phyloP scores from a whole-genome alignment of 2,329 filamentous ascomycete genomes.

The Curvularia lunata region DNA sequence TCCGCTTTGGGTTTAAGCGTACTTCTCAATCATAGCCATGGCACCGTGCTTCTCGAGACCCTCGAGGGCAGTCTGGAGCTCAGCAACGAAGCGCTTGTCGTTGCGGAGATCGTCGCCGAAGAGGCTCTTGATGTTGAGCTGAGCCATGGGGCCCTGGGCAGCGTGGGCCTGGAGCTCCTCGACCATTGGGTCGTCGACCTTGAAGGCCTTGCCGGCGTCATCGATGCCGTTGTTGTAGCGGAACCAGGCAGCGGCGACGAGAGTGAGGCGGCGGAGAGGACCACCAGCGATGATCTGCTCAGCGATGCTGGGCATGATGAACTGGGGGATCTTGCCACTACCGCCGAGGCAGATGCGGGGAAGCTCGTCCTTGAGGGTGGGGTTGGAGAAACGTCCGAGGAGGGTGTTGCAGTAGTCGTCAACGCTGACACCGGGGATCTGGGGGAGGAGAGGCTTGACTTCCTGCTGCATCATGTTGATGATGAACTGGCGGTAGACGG shows the following conservation, averaged over 20 bases:
- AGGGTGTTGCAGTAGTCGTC: slow-evolving; percentile 39
- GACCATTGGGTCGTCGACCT: slow-evolving; percentile 35
- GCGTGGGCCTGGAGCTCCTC: slow-evolving; percentile 34
- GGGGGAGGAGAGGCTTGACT: slow-evolving; percentile 37
- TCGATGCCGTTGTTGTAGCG: slow-evolving; percentile 35
- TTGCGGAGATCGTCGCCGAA: slow-evolving; percentile 38
- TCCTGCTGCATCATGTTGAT: slow-evolving; percentile 41
- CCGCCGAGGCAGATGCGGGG: slow-evolving; percentile 41
- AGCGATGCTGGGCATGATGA: slow-evolving; percentile 40
- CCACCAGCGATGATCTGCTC: slow-evolving; percentile 36
- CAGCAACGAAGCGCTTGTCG: slow-evolving; percentile 35
- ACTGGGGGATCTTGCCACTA: slow-evolving; percentile 39
- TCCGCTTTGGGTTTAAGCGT: slow-evolving; percentile 10
- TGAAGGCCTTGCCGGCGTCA: slow-evolving; percentile 32
- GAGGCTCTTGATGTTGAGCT: slow-evolving; percentile 23
- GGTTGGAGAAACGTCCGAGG: slow-evolving; percentile 36
- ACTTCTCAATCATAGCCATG: slow-evolving; percentile 30
- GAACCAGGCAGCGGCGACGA: slow-evolving; percentile 38
- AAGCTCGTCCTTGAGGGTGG: slow-evolving; percentile 38
- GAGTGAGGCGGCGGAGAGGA: slow-evolving; percentile 33
- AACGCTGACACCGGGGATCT: slow-evolving; percentile 36
- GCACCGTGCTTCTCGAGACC: slow-evolving; percentile 30
- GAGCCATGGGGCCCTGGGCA: slow-evolving; percentile 22
- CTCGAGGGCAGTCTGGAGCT: slow-evolving; percentile 33
- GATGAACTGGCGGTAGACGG: slow-evolving; percentile 34